Evolutionary conservation across 768 basidiomycete genomes (phyloP).

Genomic region (Gymnopilus junonius): DNA sequence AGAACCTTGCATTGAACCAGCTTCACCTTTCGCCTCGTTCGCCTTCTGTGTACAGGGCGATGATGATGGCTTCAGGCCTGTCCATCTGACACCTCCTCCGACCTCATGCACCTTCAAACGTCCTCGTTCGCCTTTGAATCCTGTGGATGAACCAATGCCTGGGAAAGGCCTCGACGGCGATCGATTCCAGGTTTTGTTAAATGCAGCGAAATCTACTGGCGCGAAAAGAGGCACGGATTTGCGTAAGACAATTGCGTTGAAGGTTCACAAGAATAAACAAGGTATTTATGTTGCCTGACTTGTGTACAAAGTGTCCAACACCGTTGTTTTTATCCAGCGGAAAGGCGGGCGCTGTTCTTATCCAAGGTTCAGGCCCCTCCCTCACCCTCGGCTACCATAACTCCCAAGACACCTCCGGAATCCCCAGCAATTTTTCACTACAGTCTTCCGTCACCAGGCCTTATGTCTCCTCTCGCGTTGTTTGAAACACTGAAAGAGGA

Average conservation of each 20-base stretch:
- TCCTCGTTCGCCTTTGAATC: constrained; percentile 56
- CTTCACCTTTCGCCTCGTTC: constrained; percentile 60
- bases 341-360: constrained; percentile 76
- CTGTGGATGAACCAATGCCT: constrained; percentile 35
- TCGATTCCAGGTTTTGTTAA: constrained; percentile 67
- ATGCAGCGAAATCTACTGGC: constrained; percentile 51
- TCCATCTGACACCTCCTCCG: constrained; percentile 61
- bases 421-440: constrained; percentile 74
- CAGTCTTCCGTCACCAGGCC: constrained; percentile 69
- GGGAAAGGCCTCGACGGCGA: constrained; percentile 64
- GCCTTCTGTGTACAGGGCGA: constrained; percentile 38
- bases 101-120: constrained; percentile 44
- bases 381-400: constrained; percentile 57
- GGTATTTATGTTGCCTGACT: constrained; percentile 45
- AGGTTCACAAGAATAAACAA: constrained; percentile 75
- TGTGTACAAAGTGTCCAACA: constrained; percentile 3
- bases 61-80: constrained; percentile 57
- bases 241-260: constrained; percentile 75
- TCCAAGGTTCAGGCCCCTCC: constrained; percentile 74
- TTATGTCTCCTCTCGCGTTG: constrained; percentile 63
- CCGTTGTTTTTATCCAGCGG: constrained; percentile 44
- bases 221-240: constrained; percentile 58
- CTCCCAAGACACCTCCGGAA: constrained; percentile 70
- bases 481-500: constrained; percentile 54
- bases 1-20: constrained; percentile 54